Evolutionary conservation across 257 asterid genomes (phyloP).

Genomic region (Nicotiana otophora): DNA sequence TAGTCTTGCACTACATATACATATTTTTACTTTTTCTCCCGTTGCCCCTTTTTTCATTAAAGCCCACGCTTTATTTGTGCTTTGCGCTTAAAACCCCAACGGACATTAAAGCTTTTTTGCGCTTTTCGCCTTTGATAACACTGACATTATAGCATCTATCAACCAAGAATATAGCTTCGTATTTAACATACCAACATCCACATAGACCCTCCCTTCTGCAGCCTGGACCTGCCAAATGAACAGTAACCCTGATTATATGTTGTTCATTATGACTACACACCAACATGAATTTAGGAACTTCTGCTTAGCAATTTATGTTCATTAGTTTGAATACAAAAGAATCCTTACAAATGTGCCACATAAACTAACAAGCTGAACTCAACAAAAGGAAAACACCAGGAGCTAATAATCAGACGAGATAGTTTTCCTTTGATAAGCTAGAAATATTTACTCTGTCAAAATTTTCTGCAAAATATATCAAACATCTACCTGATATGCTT

Average conservation of each 20-base stretch:
- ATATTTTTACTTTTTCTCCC: no score
- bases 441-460: constrained; percentile 4
- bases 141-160: neutral
- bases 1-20: no score
- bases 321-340: neutral
- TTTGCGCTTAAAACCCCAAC: no score
- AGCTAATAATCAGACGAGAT: neutral
- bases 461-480: neutral
- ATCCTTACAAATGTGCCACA: neutral
- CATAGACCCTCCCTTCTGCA: constrained; percentile 74
- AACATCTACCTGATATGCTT: neutral
- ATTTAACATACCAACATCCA: constrained; percentile 76
- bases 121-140: no score
- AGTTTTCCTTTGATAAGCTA: neutral
- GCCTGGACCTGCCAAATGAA: constrained; percentile 50
- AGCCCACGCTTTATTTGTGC: no score
- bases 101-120: no score
- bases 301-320: neutral
- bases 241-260: neutral
- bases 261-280: neutral
- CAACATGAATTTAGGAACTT: neutral
- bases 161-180: neutral
- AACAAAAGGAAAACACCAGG: neutral
- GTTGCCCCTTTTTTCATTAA: no score
- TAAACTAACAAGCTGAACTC: neutral